Base-by-base conservation (phyloP, 2,329 filamentous ascomycete genomes). In the Xylariaceae sp. region DNA sequence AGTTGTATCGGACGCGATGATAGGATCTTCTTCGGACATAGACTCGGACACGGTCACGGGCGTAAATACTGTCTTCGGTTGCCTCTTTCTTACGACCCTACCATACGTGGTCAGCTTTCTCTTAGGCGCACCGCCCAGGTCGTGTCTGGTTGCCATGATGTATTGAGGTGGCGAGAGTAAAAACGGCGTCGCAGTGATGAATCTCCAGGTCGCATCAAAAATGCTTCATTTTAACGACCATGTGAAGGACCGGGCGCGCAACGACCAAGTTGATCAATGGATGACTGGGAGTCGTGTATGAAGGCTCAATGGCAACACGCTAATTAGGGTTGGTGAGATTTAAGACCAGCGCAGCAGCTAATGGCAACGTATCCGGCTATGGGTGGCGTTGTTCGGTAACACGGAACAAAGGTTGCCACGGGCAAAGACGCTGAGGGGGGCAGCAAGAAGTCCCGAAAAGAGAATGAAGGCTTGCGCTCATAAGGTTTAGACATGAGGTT, bases 41-140 rank as follows among this genome's bases (percentile, higher is more conserved):
- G 63, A 65, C 16, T 65, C 62, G 15, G 66, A 67, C 3, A 62
- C 55, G 5, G 61, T 61, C 13, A 37, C 36, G 6, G 64, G 61
- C 10, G 53, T 61, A 43, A 66, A 66, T 6, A 55, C 40, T 16
- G 64, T 41, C 35, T 64, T 67, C 33, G 64, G 51, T 49, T 65
- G 63, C 50, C 63, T 60, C 55, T 58, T 67, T 33, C 54, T 64
- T 15, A 58, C 29, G 16, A 53, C 47, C 48, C 67, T 70, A 36
- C 66, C 67, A 55, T 70, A 70, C 7, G 58, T 60, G 11, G 63
- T 67, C 42, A 64, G 43, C 41, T 58, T 64, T 53, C 55, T 65
- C 60, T 64, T 66, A 50, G 62, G 66, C 60, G 60, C 57, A 47
- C 59, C 60, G 53, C 62, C 58, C 20, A 60, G 51, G 20, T 68